A percentile compares a stretch with the other conserved stretches of the same genome.
These are phyloP conservation scores for Cryoendolithus antarcticus DNA, from an alignment of 2,329 filamentous ascomycete species.

Conservation along the genomic window DNA sequence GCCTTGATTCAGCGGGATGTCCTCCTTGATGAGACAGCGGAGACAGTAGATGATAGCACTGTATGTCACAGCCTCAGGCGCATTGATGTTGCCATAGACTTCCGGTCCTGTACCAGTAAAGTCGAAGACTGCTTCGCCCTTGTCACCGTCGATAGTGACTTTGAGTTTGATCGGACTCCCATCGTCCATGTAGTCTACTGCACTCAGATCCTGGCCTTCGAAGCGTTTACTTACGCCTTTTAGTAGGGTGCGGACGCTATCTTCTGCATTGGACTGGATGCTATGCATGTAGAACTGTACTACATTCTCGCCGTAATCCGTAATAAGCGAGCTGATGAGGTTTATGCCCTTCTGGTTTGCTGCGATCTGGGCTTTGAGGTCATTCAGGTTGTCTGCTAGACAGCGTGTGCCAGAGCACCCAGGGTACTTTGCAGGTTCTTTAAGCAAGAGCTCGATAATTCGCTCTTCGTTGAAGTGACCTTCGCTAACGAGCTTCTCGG, in stretches of 20 bases:
- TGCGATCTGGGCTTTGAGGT: constrained; percentile 75
- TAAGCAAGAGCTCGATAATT: constrained; percentile 54
- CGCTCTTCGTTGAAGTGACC: constrained; percentile 68
- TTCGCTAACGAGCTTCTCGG: constrained; percentile 58
- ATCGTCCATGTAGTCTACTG: constrained; percentile 78
- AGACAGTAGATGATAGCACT: constrained; percentile 79
- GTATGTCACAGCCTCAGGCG: constrained; percentile 69
- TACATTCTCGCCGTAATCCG: constrained; percentile 63
- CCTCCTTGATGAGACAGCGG: constrained; percentile 62
- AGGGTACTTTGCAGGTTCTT: constrained; percentile 60
- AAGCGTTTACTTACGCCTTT: constrained; percentile 60
- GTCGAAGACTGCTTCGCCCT: constrained; percentile 67
- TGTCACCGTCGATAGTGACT: constrained; percentile 59
- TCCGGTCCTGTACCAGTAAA: constrained; percentile 68
- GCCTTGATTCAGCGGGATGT: constrained; percentile 79
- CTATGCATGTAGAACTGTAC: constrained; percentile 76
- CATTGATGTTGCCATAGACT: constrained; percentile 57
- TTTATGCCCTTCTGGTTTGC: constrained; percentile 79
- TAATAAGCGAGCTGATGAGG: constrained; percentile 60
- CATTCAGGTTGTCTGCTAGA: constrained; percentile 71
- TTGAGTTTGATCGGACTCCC: constrained; percentile 65
- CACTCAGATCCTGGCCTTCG: constrained; percentile 56
- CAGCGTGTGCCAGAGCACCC: constrained; percentile 71
- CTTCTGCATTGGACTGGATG: constrained; percentile 70
- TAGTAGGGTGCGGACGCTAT: constrained; percentile 60